Evolutionary conservation across 2,329 filamentous ascomycete genomes (phyloP), one percentile per base, ranked within the genome.

Genomic region (Aspergillaceae sp.): DNA sequence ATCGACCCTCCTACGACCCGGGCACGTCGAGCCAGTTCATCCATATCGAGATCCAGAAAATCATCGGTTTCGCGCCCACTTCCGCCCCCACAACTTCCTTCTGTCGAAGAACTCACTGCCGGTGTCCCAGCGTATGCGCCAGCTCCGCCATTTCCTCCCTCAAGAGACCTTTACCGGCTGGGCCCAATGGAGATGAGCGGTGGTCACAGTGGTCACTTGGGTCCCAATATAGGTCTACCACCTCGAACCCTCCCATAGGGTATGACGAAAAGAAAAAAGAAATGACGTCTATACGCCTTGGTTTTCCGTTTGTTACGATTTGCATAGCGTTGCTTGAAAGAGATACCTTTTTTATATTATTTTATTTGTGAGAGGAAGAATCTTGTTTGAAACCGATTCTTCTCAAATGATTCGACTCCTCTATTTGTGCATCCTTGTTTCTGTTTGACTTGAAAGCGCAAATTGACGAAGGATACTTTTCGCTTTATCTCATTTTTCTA

Each of bases 81-180:
- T 48, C 57, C 58, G 40, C 60, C 57, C 40, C 58, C 55, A 34
- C 62, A 65, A 45, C 62, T 74, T 40, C 70, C 71, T 4, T 72
- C 69, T 3, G 62, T 74, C 27, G 67, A 72, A 55, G 71, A 73
- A 49, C 55, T 73, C 42, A 72, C 70, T 4, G 70, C 70, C 34
- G 70, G 70, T 7, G 67, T 73, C 33, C 70, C 70, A 40, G 70
- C 69, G 36, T 72, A 69, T 48, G 64, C 68, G 29, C 59, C 68
- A 32, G 55, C 51, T 35, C 64, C 64, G 27, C 63, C 64, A 36
- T 56, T 56, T 33, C 57, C 58, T 43, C 56, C 57, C 35, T 58
- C 63, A 46, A 59, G 66, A 54, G 64, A 69, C 46, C 57, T 55
- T 41, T 65, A 69, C 55, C 58, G 59, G 42, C 56, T 63, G 47